Base-by-base conservation (phyloP, 352 stramenopile species). In the Phytophthora cactorum region DNA sequence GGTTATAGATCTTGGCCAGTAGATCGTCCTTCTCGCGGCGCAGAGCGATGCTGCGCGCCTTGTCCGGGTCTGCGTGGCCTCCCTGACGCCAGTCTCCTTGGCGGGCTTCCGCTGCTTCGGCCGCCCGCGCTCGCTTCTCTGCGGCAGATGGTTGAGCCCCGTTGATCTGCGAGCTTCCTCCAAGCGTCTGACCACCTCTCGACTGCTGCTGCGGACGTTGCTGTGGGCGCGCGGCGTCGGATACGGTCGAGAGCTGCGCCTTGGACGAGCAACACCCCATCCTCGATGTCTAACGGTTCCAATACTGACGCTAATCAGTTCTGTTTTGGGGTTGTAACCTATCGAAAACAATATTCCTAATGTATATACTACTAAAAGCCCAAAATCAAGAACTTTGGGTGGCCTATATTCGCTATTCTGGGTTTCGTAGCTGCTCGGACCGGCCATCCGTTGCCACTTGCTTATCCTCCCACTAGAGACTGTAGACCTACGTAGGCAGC, bases 1-100 rank as follows among this genome's bases (percentile, higher is more conserved):
- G 65, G 61, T 90, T 92, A 63, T 87, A 86, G 55, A 96, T 88
- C 58, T 75, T 89, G n/a, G 84, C 88, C 4, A 96, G 67, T 12
- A 96, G 72, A 17, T 96, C 89, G 51, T 96, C 89, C 63, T 96
- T 96, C 45, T 92, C 80, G 31, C 88, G 88, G 10, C 89, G 86
- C 31, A 90, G 59, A 2, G 74, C 74, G 47, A 95, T 74, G 14
- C 66, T 79, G 44, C 80, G 82, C 53, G 84, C 84, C 63, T 94
- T 93, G 22, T 87, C 76, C 3, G 82, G 72, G 71, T 93, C 84
- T 10, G 57, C 64, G 15, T 77, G 58, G 22, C 88, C 86, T 17
- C 88, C 88, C 54, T 95, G 88, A n/a, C 84, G 82, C 84, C 87
- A 95, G 73, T 92, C 83, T 17, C 74, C 66, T 63, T 89, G 75